phyloP scores from a whole-genome alignment of 1,139 yeast species.

The Spencermartinsiella ligniputridi region DNA sequence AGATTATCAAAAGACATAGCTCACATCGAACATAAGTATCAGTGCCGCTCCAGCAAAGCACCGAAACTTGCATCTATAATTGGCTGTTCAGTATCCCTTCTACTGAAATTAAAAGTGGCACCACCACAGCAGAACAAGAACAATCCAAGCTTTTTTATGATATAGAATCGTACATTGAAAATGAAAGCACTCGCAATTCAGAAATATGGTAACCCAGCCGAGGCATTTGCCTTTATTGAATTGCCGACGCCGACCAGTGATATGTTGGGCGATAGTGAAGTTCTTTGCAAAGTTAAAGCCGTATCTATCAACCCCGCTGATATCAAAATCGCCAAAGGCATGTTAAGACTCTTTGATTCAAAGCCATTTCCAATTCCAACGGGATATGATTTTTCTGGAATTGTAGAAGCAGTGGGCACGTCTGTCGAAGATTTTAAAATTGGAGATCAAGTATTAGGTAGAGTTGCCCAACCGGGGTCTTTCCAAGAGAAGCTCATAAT shows the following conservation, averaged over 20 bases:
- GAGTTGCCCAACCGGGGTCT: slow-evolving; percentile 1
- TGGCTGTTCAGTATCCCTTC: no score
- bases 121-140: no score
- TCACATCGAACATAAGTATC: no score
- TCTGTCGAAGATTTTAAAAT: slow-evolving; percentile 46
- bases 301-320: slow-evolving; percentile 72
- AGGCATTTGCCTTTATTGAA: background rate
- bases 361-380: background rate
- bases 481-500: slow-evolving; percentile 5
- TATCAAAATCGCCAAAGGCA: slow-evolving; percentile 53
- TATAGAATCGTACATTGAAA: no score
- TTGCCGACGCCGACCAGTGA: slow-evolving; percentile 11
- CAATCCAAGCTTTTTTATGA: no score
- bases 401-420: slow-evolving; percentile 52
- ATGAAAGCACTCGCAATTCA: background rate
- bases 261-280: slow-evolving; percentile 33
- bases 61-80: no score
- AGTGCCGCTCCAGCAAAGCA: no score
- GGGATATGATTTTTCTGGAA: slow-evolving; percentile 44
- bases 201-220: background rate
- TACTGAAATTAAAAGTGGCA: no score
- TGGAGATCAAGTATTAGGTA: slow-evolving; percentile 47
- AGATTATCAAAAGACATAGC: no score
- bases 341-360: slow-evolving; percentile 35
- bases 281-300: slow-evolving; percentile 54